Conservation (phyloP, 805 yeast genomes). For the Starmera caribaea region DNA sequence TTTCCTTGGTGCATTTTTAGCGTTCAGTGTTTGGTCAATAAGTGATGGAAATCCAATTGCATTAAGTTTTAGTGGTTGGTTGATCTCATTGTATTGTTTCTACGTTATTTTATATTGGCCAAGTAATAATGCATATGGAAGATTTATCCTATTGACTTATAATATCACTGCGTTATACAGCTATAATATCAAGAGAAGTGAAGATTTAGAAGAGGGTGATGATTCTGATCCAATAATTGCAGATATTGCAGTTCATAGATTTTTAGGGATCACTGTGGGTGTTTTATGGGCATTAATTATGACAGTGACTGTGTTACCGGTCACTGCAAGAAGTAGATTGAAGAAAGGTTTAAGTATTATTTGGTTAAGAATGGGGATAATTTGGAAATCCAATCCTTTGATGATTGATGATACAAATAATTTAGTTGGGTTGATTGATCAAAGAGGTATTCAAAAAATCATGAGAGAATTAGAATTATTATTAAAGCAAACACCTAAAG, state of each 20-base stretch:
- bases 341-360: constrained; percentile 55
- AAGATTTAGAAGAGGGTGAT: constrained; percentile 55
- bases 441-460: constrained; percentile 37
- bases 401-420: constrained; percentile 25
- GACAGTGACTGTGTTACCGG: constrained; percentile 59
- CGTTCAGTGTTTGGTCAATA: constrained; percentile 48
- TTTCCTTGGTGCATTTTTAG: constrained; percentile 55
- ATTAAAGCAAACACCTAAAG: constrained; percentile 65
- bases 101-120: constrained; percentile 61
- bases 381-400: constrained; percentile 73
- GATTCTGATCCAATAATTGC: constrained; percentile 57
- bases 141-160: constrained; percentile 65
- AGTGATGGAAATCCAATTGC: constrained; percentile 46
- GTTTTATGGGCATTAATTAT: constrained; percentile 68
- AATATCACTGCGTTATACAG: constrained; percentile 73
- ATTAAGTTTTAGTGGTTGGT: constrained; percentile 38
- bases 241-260: constrained; percentile 74
- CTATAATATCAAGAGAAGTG: constrained; percentile 53
- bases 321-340: constrained; percentile 63
- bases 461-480: constrained; percentile 51
- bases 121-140: constrained; percentile 47
- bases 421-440: constrained; percentile 17
- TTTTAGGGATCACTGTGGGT: constrained; percentile 62
- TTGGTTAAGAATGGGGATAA: constrained; percentile 74
- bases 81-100: constrained; percentile 30